Evolutionary conservation across 2,329 filamentous ascomycete species (phyloP), one percentile per base, ranked within the genome.

Genomic region (Colletotrichum liriopes): DNA sequence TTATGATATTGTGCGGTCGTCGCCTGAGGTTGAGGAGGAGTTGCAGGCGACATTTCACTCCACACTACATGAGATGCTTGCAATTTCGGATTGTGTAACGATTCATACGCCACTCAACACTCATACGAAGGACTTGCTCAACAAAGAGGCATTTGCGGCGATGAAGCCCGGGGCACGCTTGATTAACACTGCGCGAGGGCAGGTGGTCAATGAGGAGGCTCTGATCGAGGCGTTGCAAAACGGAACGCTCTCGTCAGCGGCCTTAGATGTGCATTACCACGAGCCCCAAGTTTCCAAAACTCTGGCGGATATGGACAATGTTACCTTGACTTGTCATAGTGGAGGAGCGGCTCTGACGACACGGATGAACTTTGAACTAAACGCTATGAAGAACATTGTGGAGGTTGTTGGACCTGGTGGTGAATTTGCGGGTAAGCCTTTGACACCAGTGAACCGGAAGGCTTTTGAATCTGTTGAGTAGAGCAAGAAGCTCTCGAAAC

Each of bases 131-230:
- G 73, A 76, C 16, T 73, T 80, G 26, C 75, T 81, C 23, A 74
- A 75, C 5, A 62, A 75, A 0, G 77, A 79, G 3, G 77, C 85
- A 23, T 81, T 90, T 5, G 72, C 74, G 0, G 78, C 82, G 65
- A 86, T 88, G 78, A 89, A 88, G 74, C 72, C 75, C 0, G 87
- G 88, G 0, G 79, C 84, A 1, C 77, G 86, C 0, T 77, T 90
- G 1, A 81, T 89, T 2, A 90, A 89, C 73, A 88, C 87, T 5
- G 86, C 88, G 0, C 78, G 88, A 1, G 88, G 87, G 0, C 84
- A 84, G 59, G 76, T 90, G 1, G 81, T 90, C 0, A 85, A 90
- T 67, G 87, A 90, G 72, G 82, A 83, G 1, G 87, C 85, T 5
- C 75, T 90, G 35, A 78, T 87, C 1, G 76, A 77, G 7, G 87